Evolutionary conservation across 495 filamentous ascomycete genomes (phyloP), one percentile per base, ranked within the genome.

Genomic region (Poronia punctata): DNA sequence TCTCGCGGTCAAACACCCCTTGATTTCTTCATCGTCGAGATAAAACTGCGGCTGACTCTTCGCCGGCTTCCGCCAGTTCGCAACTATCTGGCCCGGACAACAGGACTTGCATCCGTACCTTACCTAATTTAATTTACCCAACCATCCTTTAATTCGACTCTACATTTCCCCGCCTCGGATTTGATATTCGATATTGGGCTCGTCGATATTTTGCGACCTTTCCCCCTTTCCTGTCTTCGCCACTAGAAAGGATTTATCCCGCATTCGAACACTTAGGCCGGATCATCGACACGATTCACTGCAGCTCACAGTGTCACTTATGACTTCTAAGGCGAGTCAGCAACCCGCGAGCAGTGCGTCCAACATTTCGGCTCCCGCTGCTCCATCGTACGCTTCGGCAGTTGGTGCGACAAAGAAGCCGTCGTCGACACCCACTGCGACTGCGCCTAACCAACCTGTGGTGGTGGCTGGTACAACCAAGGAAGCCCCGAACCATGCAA

Each of bases 381-480:
- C 76, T 62, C 69, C 74, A 66, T 82, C 78, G 59, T 80, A 83
- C 79, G 65, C 79, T 65, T 74, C 78, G 66, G 86, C 86, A 60
- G 65, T 76, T 48, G 70, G 78, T 71, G 84, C 86, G 67, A 82
- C 79, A 56, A 88, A 88, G 72, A 90, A 84, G 75, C 66, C 64
- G 43, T 68, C 75, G 45, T 66, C 73, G 46, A 71, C 75, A 59
- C 73, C 79, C 46, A 74, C 80, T 66, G 82, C 81, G 71, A 71
- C 78, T 57, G 80, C 82, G 68, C 78, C 83, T 49, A 64, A 66
- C 36, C 64, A 68, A 40, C 67, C 74, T 47, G 73, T 79, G 68
- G 81, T 80, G 68, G 82, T 82, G 65, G 37, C 51, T 43, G 83
- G 78, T 56, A 80, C 78, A 46, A 71, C 82, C 53, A 72, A 76